phyloP scores from a whole-genome alignment of 2,329 filamentous ascomycete genomes.

The Cadophora luteo-olivacea region DNA sequence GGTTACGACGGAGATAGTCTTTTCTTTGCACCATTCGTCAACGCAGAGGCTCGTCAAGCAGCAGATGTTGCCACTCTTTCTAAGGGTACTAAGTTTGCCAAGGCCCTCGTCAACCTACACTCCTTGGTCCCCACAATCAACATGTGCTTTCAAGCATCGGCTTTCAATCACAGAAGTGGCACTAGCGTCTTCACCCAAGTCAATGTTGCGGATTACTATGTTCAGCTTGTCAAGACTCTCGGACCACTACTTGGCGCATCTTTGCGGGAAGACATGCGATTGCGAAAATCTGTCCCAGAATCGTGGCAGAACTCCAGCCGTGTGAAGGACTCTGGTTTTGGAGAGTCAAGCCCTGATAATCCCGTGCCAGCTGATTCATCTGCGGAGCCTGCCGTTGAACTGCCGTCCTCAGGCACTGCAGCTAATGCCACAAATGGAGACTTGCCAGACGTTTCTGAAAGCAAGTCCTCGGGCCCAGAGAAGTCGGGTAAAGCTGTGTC shows the following conservation, averaged over 20 bases:
- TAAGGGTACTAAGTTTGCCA: slow-evolving; percentile 78
- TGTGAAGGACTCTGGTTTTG: slow-evolving; percentile 36
- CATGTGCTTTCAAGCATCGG: slow-evolving; percentile 71
- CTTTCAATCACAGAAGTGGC: slow-evolving; percentile 60
- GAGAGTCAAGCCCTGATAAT: slow-evolving; percentile 29
- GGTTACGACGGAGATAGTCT: slow-evolving; percentile 55
- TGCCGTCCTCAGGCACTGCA: not conserved
- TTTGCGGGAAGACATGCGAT: slow-evolving; percentile 82
- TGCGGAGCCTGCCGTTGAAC: slow-evolving; percentile 16
- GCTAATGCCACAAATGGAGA: slow-evolving; percentile 16
- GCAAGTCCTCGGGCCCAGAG: not conserved
- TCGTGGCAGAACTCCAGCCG: slow-evolving; percentile 56
- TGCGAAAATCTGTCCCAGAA: slow-evolving; percentile 76
- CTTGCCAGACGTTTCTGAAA: not conserved
- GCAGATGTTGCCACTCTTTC: slow-evolving; percentile 52
- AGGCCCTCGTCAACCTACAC: slow-evolving; percentile 79
- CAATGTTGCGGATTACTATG: slow-evolving; percentile 86
- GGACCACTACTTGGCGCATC: slow-evolving; percentile 80
- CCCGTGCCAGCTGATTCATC: slow-evolving; percentile 28
- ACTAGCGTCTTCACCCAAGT: slow-evolving; percentile 73
- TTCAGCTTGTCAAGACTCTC: slow-evolving; percentile 73
- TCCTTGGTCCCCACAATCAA: slow-evolving; percentile 77
- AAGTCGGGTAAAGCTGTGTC: slow-evolving; percentile 48
- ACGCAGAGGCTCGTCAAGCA: slow-evolving; percentile 46
- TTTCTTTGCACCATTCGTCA: slow-evolving; percentile 75